Base-by-base conservation (phyloP, 73 alveolate species). In the Paramecium primaurelia region DNA sequence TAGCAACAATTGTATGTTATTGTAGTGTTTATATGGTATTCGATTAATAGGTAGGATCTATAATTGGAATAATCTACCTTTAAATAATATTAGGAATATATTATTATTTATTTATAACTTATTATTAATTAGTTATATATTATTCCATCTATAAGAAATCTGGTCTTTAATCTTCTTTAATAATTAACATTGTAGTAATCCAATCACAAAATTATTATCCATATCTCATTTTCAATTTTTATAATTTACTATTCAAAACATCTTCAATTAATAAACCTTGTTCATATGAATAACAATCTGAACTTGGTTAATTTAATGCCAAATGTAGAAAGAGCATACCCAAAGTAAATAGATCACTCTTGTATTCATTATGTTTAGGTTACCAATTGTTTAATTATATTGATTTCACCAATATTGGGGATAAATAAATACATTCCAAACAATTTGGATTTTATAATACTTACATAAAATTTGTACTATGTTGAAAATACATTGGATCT, bases 331-430 rank as follows among this genome's bases (percentile, higher is more conserved):
- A 69, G 3, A 44, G 14, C 94, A 89, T 89, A 11, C 94, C 94
- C 20, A 89, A 71, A 26, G 92, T 89, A 30, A 89, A 89, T 14
- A 89, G 71, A 89, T 89, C 94, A 28, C 94, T 89, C 38, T 89
- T 89, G 32, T 44, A 89, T 34, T 40, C 75, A 30, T 89, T 89
- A 47, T 89, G 94, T 18, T 71, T 83, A 2, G 94, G 94, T 42
- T 80, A 36, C 91, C 91, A 80, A 47, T 80, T 80, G 30, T 80
- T 80, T 47, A 45, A 12, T 16, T 45, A 26, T 2, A 80, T 47
- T 22, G 91, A 42, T 80, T 80, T 80, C 10, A 80, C 77, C 25
- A 80, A 45, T 7, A 36, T 36, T 45, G 91, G 91, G 7, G 77
- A 45, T 49, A 80, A 8, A 25, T 80, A 80, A 4, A 80, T 45